These are phyloP conservation scores for Arthrobotrys megalospora DNA, from an alignment of 2,329 filamentous ascomycete genomes.

Conservation along the genomic window DNA sequence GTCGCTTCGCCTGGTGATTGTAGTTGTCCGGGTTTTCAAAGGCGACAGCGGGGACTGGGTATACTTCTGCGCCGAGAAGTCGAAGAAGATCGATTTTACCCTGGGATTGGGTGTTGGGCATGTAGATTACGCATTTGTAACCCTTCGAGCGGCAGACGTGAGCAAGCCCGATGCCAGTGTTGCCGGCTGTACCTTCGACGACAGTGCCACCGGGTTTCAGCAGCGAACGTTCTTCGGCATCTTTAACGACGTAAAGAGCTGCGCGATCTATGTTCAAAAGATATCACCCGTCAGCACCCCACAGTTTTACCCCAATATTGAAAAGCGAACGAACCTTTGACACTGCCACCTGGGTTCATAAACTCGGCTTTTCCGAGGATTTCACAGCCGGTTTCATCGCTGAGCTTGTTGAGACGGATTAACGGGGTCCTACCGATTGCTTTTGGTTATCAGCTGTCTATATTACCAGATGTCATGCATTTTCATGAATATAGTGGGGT, in stretches of 20 bases:
- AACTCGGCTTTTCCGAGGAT: conserved; percentile 98
- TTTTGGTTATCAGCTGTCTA: conserved; percentile 67
- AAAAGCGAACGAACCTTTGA: conserved; percentile 73
- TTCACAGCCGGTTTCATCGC: conserved; percentile 91
- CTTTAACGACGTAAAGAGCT: conserved; percentile 91
- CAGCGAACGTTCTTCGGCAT: conserved; percentile 90
- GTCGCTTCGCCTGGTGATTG: conserved; percentile 93
- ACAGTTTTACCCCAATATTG: neutral
- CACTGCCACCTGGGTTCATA: conserved; percentile 95
- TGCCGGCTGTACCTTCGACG: conserved; percentile 95
- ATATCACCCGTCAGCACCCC: neutral
- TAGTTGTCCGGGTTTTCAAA: conserved; percentile 97
- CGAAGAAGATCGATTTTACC: conserved; percentile 96
- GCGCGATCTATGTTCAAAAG: conserved; percentile 77
- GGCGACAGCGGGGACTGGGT: conserved; percentile 93
- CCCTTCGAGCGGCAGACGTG: conserved; percentile 94
- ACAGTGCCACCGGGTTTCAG: conserved; percentile 90
- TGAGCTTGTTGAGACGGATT: conserved; percentile 89
- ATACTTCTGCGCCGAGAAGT: conserved; percentile 92
- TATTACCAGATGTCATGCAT: conserved; percentile 7
- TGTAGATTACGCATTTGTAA: conserved; percentile 98
- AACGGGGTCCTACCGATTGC: conserved; percentile 98
- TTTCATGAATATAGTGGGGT: conserved; percentile 2
- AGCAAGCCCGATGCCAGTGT: conserved; percentile 96
- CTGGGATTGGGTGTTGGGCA: conserved; percentile 98